Evolutionary conservation across 2,329 filamentous ascomycete genomes (phyloP).

Genomic region (Verticillium nonalfalfae): DNA sequence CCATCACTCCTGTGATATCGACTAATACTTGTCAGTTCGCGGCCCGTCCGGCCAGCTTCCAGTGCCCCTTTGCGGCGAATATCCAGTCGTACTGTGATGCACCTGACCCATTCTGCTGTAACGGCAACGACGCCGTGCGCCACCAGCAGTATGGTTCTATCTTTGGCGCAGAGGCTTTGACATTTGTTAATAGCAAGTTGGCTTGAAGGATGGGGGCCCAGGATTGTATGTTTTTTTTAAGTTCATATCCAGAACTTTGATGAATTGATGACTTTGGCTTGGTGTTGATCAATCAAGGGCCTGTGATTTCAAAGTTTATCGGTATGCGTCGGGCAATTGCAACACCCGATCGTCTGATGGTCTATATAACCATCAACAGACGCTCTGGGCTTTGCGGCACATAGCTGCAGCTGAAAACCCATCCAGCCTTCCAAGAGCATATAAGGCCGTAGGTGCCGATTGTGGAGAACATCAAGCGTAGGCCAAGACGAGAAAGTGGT

Average conservation of each 20-base stretch:
- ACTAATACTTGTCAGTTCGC: conserved; percentile 37
- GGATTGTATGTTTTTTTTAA: background rate
- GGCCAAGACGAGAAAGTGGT: no score
- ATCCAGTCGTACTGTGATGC: conserved; percentile 56
- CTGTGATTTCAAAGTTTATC: no score
- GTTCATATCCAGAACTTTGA: background rate
- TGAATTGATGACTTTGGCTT: background rate
- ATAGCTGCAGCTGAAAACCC: no score
- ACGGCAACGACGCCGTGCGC: conserved; percentile 42
- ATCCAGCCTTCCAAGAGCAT: no score
- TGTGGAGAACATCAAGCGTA: no score
- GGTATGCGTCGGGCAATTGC: no score
- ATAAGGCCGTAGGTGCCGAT: no score
- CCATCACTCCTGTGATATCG: background rate
- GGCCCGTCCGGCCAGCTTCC: conserved; percentile 45
- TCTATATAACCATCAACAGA: no score
- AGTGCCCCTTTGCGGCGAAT: conserved; percentile 44
- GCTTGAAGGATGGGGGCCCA: background rate
- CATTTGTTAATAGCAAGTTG: conserved; percentile 51
- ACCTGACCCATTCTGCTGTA: conserved; percentile 56
- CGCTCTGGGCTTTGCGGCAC: no score
- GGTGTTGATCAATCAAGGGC: no score
- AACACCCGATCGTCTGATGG: no score
- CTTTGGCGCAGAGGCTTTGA: conserved; percentile 35
- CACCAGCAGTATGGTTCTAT: conserved; percentile 51